Evolutionary conservation across 257 asterid genomes (phyloP).

Genomic region (Catharanthus roseus): DNA sequence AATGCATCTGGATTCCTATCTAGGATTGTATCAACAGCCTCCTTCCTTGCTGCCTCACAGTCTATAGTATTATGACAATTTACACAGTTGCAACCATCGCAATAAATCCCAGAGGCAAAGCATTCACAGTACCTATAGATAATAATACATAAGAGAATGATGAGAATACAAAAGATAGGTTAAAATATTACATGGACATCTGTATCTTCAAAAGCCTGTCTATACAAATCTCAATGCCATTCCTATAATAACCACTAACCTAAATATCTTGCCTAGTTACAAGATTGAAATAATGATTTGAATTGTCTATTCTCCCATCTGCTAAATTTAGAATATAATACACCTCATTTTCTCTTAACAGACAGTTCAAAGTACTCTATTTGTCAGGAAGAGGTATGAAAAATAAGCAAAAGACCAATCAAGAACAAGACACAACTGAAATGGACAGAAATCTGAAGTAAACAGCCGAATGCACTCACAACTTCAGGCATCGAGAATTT

Average conservation of each 20-base stretch:
- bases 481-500: constrained; percentile 66
- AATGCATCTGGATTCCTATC: constrained; percentile 70
- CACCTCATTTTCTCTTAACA: background rate
- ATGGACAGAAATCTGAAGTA: background rate
- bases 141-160: background rate
- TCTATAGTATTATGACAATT: constrained; percentile 48
- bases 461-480: constrained; percentile 41
- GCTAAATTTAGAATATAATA: background rate
- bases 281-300: background rate
- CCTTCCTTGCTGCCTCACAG: constrained; percentile 46
- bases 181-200: background rate
- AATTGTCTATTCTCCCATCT: background rate
- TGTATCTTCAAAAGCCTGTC: constrained; percentile 4
- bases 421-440: background rate
- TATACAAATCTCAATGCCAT: background rate
- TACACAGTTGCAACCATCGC: constrained; percentile 65
- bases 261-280: background rate
- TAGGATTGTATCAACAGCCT: constrained; percentile 33
- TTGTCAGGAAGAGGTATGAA: background rate
- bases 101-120: constrained; percentile 58
- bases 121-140: constrained; percentile 70
- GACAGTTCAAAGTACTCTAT: background rate
- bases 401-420: background rate
- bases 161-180: background rate
- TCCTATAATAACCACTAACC: background rate